Base-by-base conservation (phyloP, 2,329 filamentous ascomycete genomes). In the Trichoderma sp. region DNA sequence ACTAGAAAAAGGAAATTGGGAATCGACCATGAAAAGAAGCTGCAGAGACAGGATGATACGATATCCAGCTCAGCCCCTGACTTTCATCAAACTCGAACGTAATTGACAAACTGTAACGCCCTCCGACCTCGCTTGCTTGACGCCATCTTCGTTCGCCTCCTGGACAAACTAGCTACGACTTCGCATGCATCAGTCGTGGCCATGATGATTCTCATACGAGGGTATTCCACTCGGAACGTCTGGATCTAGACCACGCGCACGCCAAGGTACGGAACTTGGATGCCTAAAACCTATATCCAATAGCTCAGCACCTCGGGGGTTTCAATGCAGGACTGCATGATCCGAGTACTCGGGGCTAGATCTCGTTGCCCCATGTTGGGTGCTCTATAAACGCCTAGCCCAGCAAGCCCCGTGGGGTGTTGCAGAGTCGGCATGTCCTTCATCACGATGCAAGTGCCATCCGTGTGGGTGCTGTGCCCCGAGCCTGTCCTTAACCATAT, bases 201-300 rank as follows among this genome's bases (percentile, higher is more conserved):
- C 28, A 26, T 6, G 39, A 62, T n/a, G 28, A n/a, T n/a, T 36
- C 15, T 34, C n/a, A 30, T 28, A 17, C 30, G 28, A 61, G 64
- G 39, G 39, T 20, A 61, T 53, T 26, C 39, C 26, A 43, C 15
- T 34, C 39, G n/a, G 20, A 36, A 59, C 32, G 36, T 26, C 39
- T 61, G 13, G 26, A 30, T 36, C 67, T 11, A 36, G 57, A 36
- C n/a, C 57, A 12, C 15, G 4, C 23, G 57, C 39, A 62, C 47
- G 43, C 59, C 68, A 64, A 36, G 32, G 59, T 70, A n/a, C 20
- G 63, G n/a, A 63, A 58, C 13, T 57, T 64, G 30, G 68, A 70
- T 70, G 68, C 59, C 59, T 70, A 64, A 70, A 70, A 17, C 15
- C 59, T 32, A 70, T 32, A 64, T 32, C n/a, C 58, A 58, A 64